Evolutionary conservation across 2,329 filamentous ascomycete species (phyloP).

Genomic region (Cylindrodendrum hubeiense): DNA sequence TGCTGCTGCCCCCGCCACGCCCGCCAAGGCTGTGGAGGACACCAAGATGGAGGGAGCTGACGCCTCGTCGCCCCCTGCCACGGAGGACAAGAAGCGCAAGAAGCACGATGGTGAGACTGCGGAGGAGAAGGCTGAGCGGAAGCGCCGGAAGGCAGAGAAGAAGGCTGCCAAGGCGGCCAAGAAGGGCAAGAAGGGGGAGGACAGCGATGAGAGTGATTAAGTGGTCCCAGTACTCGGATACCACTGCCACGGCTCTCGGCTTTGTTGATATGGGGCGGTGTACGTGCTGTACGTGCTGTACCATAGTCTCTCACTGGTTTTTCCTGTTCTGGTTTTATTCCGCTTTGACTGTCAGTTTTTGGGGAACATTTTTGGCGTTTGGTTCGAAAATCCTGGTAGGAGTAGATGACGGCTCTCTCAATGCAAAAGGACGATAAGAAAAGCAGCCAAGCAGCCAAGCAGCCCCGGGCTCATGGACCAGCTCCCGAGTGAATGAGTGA

Average conservation of each 20-base stretch:
- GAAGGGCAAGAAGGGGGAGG: slow-evolving; percentile 65
- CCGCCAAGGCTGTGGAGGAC: slow-evolving; percentile 53
- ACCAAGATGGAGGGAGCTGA: slow-evolving; percentile 51
- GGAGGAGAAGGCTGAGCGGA: slow-evolving; percentile 74
- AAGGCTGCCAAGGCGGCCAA: slow-evolving; percentile 69
- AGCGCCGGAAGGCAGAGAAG: slow-evolving; percentile 71
- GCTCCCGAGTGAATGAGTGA: neutral
- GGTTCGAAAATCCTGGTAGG: slow-evolving; percentile 47
- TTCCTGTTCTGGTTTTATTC: slow-evolving; percentile 36
- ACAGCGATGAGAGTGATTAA: slow-evolving; percentile 67
- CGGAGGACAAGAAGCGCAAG: slow-evolving; percentile 77
- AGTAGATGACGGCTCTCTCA: slow-evolving; percentile 46
- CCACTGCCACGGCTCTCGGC: slow-evolving; percentile 31
- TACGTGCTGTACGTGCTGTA: slow-evolving; percentile 45
- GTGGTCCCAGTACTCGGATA: slow-evolving; percentile 32
- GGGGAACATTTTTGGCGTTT: slow-evolving; percentile 43
- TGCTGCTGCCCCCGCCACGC: slow-evolving; percentile 58
- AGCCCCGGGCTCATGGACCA: slow-evolving; percentile 22
- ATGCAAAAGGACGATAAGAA: slow-evolving; percentile 44
- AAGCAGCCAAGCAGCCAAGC: slow-evolving; percentile 7
- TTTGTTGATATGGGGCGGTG: slow-evolving; percentile 42
- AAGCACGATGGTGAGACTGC: slow-evolving; percentile 84
- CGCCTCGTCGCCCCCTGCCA: slow-evolving; percentile 52
- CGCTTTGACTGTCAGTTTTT: slow-evolving; percentile 31
- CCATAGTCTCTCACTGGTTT: slow-evolving; percentile 41